Base-by-base conservation (phyloP, 2,329 filamentous ascomycete genomes). In the Aspergillus pseudotamarii region DNA sequence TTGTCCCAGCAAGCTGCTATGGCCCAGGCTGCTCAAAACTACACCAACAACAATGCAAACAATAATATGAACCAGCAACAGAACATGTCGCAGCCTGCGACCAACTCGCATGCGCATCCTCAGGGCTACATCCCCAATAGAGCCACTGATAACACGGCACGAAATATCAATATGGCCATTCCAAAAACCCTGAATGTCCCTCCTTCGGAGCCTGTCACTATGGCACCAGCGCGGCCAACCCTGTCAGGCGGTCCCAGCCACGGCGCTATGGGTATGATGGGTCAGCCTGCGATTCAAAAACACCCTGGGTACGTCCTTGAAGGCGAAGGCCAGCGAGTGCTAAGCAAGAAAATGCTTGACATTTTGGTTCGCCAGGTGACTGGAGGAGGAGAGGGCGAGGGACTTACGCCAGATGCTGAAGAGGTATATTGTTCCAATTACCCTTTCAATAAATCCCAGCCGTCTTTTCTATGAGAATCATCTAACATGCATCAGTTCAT, bases 261-360 rank as follows among this genome's bases (percentile, higher is more conserved):
- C 66, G 89, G 89, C 8, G 86, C 91, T 0, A 91, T 91, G 59
- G 93, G 93, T 59, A 89, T 95, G 57, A 91, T 97, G 85, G 89
- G 90, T 58, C 93, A 97, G 73, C 94, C 95, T 0, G 92, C 92
- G 2, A 86, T 98, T 64, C 83, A 89, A 60, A 94, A 93, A 73
- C 88, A 92, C 51, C 92, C 93, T 0, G 88, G 89, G 0, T 96
- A 92, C 77, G 91, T 92, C 61, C 89, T 97, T 63, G 94, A 98
- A 75, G 92, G 92, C 34, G 94, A 97, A 74, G 93, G 93, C 30
- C 93, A 97, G 72, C 90, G 94, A 50, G 91, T 99, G 1, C 83
- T 99, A n/a, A 96, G 91, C 81, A 97, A 97, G 86, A 96, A 96
- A 82, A 98, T 97, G 81, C 85, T 99, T 46, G 94, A 99, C 73